A percentile compares a stretch with the other conserved stretches of the same genome.
These are phyloP conservation scores for Gamarada debralockiae DNA, from an alignment of 495 filamentous ascomycete genomes.

Conservation along the genomic window DNA sequence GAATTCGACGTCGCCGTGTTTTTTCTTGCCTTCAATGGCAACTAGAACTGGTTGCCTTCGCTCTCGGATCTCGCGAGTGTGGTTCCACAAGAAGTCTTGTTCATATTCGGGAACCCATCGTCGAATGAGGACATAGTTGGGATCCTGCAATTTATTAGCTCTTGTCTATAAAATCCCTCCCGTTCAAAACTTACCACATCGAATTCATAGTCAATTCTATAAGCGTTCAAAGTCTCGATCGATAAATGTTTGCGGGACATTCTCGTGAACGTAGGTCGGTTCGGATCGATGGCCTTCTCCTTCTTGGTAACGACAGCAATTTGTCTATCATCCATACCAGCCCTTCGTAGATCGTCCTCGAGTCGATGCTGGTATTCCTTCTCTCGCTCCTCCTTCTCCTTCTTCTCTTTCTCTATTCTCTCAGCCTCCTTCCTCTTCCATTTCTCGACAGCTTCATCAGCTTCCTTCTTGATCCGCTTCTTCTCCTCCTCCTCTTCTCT, in stretches of 20 bases:
- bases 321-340: slow-evolving; percentile 46
- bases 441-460: slow-evolving; percentile 41
- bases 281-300: slow-evolving; percentile 32
- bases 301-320: slow-evolving; percentile 50
- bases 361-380: slow-evolving; percentile 32
- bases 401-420: slow-evolving; percentile 39
- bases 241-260: slow-evolving; percentile 54
- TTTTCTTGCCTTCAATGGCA: slow-evolving; percentile 14
- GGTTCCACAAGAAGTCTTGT: slow-evolving; percentile 68
- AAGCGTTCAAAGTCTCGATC: slow-evolving; percentile 47
- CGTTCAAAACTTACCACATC: slow-evolving; percentile 37
- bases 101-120: slow-evolving; percentile 69
- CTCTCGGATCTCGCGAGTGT: slow-evolving; percentile 62
- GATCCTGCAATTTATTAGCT: slow-evolving; percentile 46
- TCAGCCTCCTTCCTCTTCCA: slow-evolving; percentile 53
- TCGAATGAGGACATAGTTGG: slow-evolving; percentile 73
- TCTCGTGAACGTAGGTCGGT: slow-evolving; percentile 50
- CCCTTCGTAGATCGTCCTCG: slow-evolving; percentile 45
- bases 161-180: neutral
- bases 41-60: slow-evolving; percentile 16
- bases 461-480: slow-evolving; percentile 47
- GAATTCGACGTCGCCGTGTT: slow-evolving; percentile 21
- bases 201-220: slow-evolving; percentile 48
- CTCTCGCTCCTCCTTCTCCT: slow-evolving; percentile 45
- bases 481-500: slow-evolving; percentile 52